Evolutionary conservation across 75 land plant species (phyloP).

Genomic region (Adiantum capillusveneris): DNA sequence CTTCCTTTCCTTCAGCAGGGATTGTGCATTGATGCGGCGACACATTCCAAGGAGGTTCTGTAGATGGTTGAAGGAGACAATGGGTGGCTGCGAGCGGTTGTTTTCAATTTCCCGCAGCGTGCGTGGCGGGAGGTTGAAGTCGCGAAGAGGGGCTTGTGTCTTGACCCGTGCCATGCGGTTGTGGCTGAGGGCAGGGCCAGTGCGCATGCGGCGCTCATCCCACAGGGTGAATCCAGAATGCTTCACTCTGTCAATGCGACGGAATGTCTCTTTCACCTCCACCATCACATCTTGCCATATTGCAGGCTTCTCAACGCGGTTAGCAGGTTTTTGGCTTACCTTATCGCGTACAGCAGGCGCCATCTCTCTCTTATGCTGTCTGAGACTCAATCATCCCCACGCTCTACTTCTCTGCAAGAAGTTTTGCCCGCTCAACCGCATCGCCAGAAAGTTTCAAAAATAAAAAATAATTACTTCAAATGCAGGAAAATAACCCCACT

Average conservation of each 20-base stretch:
- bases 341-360: conserved; percentile 7
- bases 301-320: conserved; percentile 4
- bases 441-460: no score
- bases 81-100: conserved; percentile 9
- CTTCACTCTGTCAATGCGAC: conserved; percentile 9
- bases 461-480: no score
- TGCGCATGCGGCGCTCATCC: conserved; percentile 6
- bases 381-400: no score
- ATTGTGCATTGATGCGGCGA: conserved; percentile 9
- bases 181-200: conserved; percentile 1
- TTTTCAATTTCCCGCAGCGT: conserved; percentile 12
- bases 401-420: no score
- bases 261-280: conserved; percentile 20
- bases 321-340: conserved; percentile 7
- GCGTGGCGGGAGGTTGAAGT: conserved; percentile 1
- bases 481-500: no score
- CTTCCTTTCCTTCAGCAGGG: conserved; percentile 4
- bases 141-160: conserved; percentile 3
- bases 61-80: conserved; percentile 7
- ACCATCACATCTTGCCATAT: conserved; percentile 15
- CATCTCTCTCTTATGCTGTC: no score
- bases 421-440: no score
- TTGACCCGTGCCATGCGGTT: conserved; percentile 5
- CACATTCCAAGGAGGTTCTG: conserved; percentile 19
- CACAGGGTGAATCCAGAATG: conserved; percentile 12